Conservation (phyloP, 306 rosid genomes). For the Rubus idaeus region DNA sequence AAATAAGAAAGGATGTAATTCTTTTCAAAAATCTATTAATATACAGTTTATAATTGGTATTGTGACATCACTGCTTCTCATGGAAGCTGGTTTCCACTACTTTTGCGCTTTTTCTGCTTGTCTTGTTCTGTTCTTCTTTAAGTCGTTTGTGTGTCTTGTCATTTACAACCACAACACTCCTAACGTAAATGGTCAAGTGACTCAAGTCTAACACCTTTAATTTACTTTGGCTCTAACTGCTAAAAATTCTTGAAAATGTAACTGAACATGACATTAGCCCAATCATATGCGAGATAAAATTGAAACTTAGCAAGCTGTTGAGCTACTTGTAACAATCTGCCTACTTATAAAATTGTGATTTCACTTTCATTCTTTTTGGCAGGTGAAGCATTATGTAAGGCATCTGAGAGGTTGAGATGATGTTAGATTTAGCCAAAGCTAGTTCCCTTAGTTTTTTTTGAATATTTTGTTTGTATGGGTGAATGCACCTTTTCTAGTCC, state of each 20-base stretch:
- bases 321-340: background rate
- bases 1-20: background rate
- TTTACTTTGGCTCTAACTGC: background rate
- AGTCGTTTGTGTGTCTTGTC: background rate
- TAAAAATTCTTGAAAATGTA: background rate
- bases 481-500: background rate
- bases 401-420: constrained; percentile 3
- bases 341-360: background rate
- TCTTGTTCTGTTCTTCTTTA: background rate
- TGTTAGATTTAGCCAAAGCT: constrained; percentile 9
- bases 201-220: background rate
- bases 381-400: constrained; percentile 4
- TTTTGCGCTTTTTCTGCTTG: background rate
- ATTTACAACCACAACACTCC: background rate
- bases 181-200: background rate
- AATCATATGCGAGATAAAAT: background rate
- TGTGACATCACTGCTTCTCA: background rate
- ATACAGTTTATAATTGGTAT: background rate
- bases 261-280: background rate
- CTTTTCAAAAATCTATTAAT: background rate
- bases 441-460: constrained; percentile 1
- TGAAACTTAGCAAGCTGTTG: background rate
- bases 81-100: background rate
- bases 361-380: background rate
- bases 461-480: constrained; percentile 12